Evolutionary conservation across 768 basidiomycete genomes (phyloP).

Genomic region (Termitomyces sp.): DNA sequence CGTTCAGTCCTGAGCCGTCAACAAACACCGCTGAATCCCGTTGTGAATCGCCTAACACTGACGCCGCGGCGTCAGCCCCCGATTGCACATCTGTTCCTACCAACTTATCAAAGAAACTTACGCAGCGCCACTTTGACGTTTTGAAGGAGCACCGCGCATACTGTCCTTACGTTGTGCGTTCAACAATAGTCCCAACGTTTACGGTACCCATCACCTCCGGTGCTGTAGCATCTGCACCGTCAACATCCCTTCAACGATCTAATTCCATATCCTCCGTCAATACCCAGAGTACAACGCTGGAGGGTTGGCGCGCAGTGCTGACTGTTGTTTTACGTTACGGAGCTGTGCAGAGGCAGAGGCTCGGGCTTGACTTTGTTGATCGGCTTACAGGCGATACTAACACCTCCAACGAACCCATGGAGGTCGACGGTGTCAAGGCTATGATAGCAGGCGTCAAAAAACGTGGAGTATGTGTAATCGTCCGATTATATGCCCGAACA

Average conservation of each 20-base stretch:
- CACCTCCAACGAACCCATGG: conserved; percentile 23
- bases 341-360: conserved; percentile 48
- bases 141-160: conserved; percentile 81
- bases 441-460: conserved; percentile 78
- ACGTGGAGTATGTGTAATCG: conserved; percentile 51
- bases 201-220: conserved; percentile 26
- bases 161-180: conserved; percentile 78
- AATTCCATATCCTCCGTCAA: conserved; percentile 24
- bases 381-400: conserved; percentile 6
- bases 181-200: conserved; percentile 57
- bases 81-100: conserved; percentile 13
- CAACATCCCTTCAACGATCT: conserved; percentile 14
- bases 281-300: conserved; percentile 30
- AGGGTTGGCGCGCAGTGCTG: conserved; percentile 82
- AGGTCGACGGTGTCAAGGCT: conserved; percentile 53
- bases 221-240: conserved; percentile 14
- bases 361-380: conserved; percentile 22
- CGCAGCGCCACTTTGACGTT: conserved; percentile 59
- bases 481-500: not conserved
- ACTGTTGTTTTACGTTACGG: conserved; percentile 63
- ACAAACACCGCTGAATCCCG: not conserved
- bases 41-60: not conserved
- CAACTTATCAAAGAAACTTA: conserved; percentile 23
- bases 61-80: conserved; percentile 8
- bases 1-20: conserved; percentile 35